A percentile compares a stretch with the other conserved stretches of the same genome.
Conservation (phyloP, 257 asterid species). For the Nicotiana otophora region DNA sequence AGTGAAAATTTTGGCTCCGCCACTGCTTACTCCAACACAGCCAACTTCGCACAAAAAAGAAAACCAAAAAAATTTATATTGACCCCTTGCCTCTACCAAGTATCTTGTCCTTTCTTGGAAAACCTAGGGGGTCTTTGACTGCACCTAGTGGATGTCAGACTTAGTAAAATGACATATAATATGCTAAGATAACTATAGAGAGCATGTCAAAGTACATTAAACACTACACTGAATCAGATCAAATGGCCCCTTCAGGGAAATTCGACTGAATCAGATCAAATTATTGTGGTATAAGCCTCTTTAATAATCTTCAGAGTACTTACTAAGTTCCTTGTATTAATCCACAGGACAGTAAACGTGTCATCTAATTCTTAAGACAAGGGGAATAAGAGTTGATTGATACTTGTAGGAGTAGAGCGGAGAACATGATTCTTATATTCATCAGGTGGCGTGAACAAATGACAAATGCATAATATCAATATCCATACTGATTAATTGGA, state of each 20-base stretch:
- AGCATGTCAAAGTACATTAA: background rate
- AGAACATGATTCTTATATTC: background rate
- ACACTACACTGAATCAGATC: background rate
- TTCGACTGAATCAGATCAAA: background rate
- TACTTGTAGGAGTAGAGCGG: background rate
- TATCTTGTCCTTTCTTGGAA: background rate
- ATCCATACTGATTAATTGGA: background rate
- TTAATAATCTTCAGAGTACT: background rate
- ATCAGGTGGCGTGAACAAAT: background rate
- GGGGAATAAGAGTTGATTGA: background rate
- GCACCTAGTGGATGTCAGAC: background rate
- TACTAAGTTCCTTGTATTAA: background rate
- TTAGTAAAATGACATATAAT: background rate
- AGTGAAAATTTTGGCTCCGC: no score
- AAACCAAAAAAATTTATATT: background rate
- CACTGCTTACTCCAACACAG: background rate
- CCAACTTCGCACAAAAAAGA: background rate
- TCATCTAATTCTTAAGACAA: background rate
- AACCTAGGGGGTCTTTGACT: background rate
- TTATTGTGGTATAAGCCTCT: background rate
- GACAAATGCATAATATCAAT: background rate
- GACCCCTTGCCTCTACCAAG: background rate
- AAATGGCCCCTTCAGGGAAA: no score
- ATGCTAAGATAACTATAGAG: background rate
- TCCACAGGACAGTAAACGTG: background rate